These are phyloP conservation scores for Lyophyllum shimeji DNA, from an alignment of 768 basidiomycete species.

Conservation along the genomic window DNA sequence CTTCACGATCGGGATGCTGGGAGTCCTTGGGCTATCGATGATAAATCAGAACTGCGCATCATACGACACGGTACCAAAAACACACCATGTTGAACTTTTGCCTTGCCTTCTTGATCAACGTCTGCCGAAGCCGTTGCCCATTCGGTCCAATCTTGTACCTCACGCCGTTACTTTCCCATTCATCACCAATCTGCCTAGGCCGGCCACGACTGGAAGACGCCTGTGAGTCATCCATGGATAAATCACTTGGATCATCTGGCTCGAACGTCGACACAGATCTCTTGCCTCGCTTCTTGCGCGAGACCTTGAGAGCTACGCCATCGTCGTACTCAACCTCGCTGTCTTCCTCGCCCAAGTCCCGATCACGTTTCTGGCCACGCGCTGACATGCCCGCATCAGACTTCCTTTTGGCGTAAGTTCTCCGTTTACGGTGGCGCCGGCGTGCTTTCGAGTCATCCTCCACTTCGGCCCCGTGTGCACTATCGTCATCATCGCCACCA, in stretches of 20 bases:
- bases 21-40: constrained; percentile 67
- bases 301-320: constrained; percentile 20
- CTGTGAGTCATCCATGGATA: constrained; percentile 47
- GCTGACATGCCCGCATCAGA: constrained; percentile 35
- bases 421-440: constrained; percentile 55
- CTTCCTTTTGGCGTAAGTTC: constrained; percentile 54
- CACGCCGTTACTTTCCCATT: constrained; percentile 74
- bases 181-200: constrained; percentile 64
- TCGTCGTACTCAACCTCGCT: constrained; percentile 42
- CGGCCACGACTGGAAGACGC: constrained; percentile 52
- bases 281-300: constrained; percentile 59
- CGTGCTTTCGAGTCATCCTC: constrained; percentile 40
- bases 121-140: constrained; percentile 67
- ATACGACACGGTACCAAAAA: constrained; percentile 3
- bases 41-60: constrained; percentile 2
- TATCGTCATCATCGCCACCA: constrained; percentile 59
- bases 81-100: constrained; percentile 75
- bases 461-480: constrained; percentile 34
- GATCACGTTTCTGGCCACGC: constrained; percentile 69
- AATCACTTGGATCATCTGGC: constrained; percentile 42
- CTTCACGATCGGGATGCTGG: constrained; percentile 70
- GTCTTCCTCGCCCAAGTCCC: constrained; percentile 48
- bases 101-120: constrained; percentile 68
- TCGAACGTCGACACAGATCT: constrained; percentile 26
- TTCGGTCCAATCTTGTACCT: constrained; percentile 70